These are phyloP conservation scores for Candida gorgasii DNA, from an alignment of 805 yeast species.

Conservation along the genomic window DNA sequence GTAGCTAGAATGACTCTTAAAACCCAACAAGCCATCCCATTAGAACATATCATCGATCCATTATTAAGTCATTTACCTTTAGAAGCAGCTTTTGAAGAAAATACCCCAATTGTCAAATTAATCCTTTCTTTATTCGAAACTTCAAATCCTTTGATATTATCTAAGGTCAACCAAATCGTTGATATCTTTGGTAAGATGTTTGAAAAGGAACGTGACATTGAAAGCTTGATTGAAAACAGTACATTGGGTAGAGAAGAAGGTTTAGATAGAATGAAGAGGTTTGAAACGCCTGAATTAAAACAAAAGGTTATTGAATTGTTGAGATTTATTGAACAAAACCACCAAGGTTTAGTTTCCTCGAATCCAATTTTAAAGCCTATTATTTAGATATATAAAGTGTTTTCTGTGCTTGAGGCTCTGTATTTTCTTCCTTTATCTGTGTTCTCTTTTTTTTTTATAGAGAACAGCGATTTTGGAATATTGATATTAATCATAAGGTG, in stretches of 20 bases:
- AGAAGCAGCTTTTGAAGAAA: conserved; percentile 87
- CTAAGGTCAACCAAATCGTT: conserved; percentile 62
- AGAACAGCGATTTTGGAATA: no score
- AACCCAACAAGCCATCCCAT: conserved; percentile 70
- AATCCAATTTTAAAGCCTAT: conserved; percentile 48
- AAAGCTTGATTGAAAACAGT: conserved; percentile 66
- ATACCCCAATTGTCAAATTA: conserved; percentile 82
- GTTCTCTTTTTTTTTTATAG: background rate
- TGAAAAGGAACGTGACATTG: conserved; percentile 71
- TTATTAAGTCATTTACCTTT: conserved; percentile 81
- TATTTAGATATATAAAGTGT: conserved; percentile 23
- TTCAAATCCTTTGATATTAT: conserved; percentile 54
- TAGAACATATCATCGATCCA: conserved; percentile 70
- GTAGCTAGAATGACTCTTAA: conserved; percentile 87
- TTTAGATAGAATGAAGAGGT: conserved; percentile 75
- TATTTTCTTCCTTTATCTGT: background rate
- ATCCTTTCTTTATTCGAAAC: conserved; percentile 70
- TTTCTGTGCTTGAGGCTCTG: background rate
- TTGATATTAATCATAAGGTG: no score
- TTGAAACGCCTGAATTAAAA: conserved; percentile 67
- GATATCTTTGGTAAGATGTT: conserved; percentile 71
- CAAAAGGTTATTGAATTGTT: conserved; percentile 66
- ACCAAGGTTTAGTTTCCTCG: conserved; percentile 60
- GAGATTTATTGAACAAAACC: conserved; percentile 67
- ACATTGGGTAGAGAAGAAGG: conserved; percentile 86